phyloP scores from a whole-genome alignment of 1,139 yeast species.

The Kodamaea anthophila region DNA sequence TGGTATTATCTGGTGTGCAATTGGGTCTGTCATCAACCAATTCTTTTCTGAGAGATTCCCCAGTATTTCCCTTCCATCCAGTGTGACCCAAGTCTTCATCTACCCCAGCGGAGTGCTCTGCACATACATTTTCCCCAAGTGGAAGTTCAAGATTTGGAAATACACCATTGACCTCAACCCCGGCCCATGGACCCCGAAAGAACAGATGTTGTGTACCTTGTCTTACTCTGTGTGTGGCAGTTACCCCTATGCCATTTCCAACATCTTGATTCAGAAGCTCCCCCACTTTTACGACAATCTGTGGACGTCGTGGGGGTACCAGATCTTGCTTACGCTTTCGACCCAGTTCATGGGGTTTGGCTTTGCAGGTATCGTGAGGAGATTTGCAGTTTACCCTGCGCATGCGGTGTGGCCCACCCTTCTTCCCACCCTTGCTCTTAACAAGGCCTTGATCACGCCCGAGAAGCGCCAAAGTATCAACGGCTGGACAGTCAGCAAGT shows the following conservation, averaged over 20 bases:
- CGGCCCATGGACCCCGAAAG: slow-evolving; percentile 20
- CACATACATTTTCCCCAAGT: slow-evolving; percentile 18
- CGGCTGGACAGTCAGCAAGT: slow-evolving; percentile 16
- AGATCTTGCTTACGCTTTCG: slow-evolving; percentile 11
- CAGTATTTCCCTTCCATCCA: slow-evolving; percentile 34
- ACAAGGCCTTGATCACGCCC: slow-evolving; percentile 13
- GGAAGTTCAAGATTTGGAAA: slow-evolving; percentile 12
- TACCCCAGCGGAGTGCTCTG: slow-evolving; percentile 48
- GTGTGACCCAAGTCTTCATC: slow-evolving; percentile 51
- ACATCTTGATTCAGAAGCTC: slow-evolving; percentile 15
- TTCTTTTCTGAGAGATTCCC: slow-evolving; percentile 55
- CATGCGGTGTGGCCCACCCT: slow-evolving; percentile 14
- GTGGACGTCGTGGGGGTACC: slow-evolving; percentile 15
- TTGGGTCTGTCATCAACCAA: slow-evolving; percentile 52
- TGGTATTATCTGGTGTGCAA: slow-evolving; percentile 49
- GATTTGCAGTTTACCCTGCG: slow-evolving; percentile 13
- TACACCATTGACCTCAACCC: slow-evolving; percentile 16
- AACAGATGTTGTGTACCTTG: slow-evolving; percentile 16
- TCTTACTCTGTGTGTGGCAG: slow-evolving; percentile 13
- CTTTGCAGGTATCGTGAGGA: slow-evolving; percentile 15
- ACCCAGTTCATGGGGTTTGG: slow-evolving; percentile 18
- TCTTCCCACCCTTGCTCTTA: slow-evolving; percentile 14
- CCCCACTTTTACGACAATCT: slow-evolving; percentile 10
- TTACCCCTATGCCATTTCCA: slow-evolving; percentile 9
- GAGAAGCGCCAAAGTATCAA: slow-evolving; percentile 12